Evolutionary conservation across 371 early-diverging fungal species (phyloP).

Genomic region (Capniomyces stellatus): DNA sequence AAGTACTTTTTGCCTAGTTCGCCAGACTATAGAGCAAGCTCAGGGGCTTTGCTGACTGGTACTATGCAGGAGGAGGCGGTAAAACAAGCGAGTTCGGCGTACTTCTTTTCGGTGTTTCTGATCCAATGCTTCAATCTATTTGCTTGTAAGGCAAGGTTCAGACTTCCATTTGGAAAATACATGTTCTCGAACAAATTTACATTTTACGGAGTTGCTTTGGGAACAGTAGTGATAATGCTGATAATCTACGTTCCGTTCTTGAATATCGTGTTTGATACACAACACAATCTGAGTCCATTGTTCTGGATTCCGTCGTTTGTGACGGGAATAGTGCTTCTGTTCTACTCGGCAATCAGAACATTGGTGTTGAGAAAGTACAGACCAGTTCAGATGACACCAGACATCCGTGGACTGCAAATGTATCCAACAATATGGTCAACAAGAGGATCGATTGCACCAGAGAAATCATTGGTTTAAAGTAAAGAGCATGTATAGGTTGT

Average conservation of each 20-base stretch:
- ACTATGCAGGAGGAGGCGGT: conserved; percentile 33
- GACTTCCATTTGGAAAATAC: conserved; percentile 55
- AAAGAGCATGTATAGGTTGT: too few relatives aligned
- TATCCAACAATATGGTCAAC: conserved; percentile 37
- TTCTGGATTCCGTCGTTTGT: conserved; percentile 64
- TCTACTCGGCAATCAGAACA: conserved; percentile 50
- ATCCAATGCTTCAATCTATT: conserved; percentile 89
- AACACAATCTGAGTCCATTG: conserved; percentile 36
- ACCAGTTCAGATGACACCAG: conserved; percentile 46
- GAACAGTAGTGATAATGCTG: conserved; percentile 36
- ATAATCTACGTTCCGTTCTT: conserved; percentile 70
- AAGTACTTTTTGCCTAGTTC: conserved; percentile 32
- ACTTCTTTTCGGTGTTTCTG: conserved; percentile 52
- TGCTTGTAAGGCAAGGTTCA: conserved; percentile 64
- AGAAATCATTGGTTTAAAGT: too few relatives aligned
- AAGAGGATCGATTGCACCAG: conserved; percentile 4
- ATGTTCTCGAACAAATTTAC: conserved; percentile 61
- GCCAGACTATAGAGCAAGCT: conserved; percentile 18
- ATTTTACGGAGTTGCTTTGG: conserved; percentile 43
- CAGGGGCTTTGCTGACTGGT: conserved; percentile 25
- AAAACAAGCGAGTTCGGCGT: conserved; percentile 45
- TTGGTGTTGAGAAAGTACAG: conserved; percentile 30
- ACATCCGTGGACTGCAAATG: conserved; percentile 63
- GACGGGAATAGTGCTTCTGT: conserved; percentile 52
- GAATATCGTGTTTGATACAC: conserved; percentile 48